Conservation (phyloP, 2,329 filamentous ascomycete genomes). For the Fusarium guadeloupense region DNA sequence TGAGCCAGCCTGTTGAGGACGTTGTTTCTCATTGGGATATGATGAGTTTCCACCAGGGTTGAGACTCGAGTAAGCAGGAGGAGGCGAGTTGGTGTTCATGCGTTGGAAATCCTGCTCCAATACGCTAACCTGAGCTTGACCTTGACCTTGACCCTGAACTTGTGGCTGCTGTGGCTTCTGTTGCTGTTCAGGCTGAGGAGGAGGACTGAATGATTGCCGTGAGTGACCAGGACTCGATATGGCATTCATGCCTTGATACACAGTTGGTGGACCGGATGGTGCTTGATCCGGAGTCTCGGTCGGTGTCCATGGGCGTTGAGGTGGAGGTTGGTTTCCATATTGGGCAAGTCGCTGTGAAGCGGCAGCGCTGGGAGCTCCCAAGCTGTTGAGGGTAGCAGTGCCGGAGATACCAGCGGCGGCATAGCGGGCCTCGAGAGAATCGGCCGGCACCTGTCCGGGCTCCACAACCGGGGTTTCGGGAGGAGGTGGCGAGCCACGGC, state of each 20-base stretch:
- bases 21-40: slow-evolving; percentile 84
- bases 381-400: slow-evolving; percentile 79
- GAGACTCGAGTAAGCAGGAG: slow-evolving; percentile 93
- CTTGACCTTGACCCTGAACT: slow-evolving; percentile 51
- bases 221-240: slow-evolving; percentile 62
- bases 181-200: slow-evolving; percentile 52
- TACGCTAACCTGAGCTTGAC: slow-evolving; percentile 67
- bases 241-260: slow-evolving; percentile 87
- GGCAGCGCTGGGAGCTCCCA: slow-evolving; percentile 77
- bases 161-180: slow-evolving; percentile 40
- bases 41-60: slow-evolving; percentile 60
- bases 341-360: slow-evolving; percentile 83
- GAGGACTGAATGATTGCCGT: slow-evolving; percentile 47
- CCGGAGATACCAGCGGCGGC: slow-evolving; percentile 91
- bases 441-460: slow-evolving; percentile 74
- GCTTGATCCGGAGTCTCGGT: slow-evolving; percentile 88
- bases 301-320: slow-evolving; percentile 84
- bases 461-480: slow-evolving; percentile 89
- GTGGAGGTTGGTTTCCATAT: slow-evolving; percentile 64
- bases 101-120: slow-evolving; percentile 87
- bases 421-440: slow-evolving; percentile 90
- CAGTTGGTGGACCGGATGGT: slow-evolving; percentile 87
- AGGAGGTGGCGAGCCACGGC: slow-evolving; percentile 90
- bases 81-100: slow-evolving; percentile 83
- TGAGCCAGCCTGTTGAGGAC: slow-evolving; percentile 51